A percentile compares a stretch with the other conserved stretches of the same genome.
Conservation (phyloP, 2,329 filamentous ascomycete genomes). For the Alternaria sp. region DNA sequence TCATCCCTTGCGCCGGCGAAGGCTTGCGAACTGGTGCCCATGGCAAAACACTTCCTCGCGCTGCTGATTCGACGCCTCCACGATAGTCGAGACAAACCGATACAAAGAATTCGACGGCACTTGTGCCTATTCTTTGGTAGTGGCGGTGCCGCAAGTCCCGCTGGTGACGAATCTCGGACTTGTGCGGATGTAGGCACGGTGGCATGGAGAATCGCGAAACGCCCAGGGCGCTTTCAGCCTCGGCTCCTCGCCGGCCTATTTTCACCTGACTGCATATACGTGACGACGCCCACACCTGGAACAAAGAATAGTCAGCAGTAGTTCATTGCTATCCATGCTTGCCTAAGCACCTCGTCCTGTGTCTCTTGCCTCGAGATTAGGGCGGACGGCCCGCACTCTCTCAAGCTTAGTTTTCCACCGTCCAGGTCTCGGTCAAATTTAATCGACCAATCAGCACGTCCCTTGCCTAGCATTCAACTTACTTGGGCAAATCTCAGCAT, state of each 20-base stretch:
- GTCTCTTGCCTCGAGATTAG: slow-evolving; percentile 15
- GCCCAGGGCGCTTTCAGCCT: slow-evolving; percentile 21
- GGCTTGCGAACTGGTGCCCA: slow-evolving; percentile 24
- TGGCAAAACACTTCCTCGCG: slow-evolving; percentile 18
- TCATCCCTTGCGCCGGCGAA: slow-evolving; percentile 34
- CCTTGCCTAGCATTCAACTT: slow-evolving; percentile 13
- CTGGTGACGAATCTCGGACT: slow-evolving; percentile 39
- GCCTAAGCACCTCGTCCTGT: slow-evolving; percentile 13
- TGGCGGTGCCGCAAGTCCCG: slow-evolving; percentile 40
- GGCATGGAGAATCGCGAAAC: slow-evolving; percentile 31
- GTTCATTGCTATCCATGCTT: slow-evolving; percentile 12
- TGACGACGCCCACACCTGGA: slow-evolving; percentile 18
- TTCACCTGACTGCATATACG: slow-evolving; percentile 15
- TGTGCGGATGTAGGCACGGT: slow-evolving; percentile 34
- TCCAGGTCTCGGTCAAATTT: slow-evolving; percentile 25
- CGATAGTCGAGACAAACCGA: slow-evolving; percentile 7
- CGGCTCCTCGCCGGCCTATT: slow-evolving; percentile 18
- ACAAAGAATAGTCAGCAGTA: slow-evolving; percentile 14
- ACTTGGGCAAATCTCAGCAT: slow-evolving; percentile 10
- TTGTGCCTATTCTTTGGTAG: slow-evolving; percentile 17
- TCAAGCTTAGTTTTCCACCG: slow-evolving; percentile 27
- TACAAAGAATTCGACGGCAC: slow-evolving; percentile 17
- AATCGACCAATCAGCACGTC: slow-evolving; percentile 32
- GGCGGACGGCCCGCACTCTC: slow-evolving; percentile 38
- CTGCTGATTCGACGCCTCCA: slow-evolving; percentile 31